Evolutionary conservation across 139 green algal genomes (phyloP).

Genomic region (Astrephomene gubernaculifera): DNA sequence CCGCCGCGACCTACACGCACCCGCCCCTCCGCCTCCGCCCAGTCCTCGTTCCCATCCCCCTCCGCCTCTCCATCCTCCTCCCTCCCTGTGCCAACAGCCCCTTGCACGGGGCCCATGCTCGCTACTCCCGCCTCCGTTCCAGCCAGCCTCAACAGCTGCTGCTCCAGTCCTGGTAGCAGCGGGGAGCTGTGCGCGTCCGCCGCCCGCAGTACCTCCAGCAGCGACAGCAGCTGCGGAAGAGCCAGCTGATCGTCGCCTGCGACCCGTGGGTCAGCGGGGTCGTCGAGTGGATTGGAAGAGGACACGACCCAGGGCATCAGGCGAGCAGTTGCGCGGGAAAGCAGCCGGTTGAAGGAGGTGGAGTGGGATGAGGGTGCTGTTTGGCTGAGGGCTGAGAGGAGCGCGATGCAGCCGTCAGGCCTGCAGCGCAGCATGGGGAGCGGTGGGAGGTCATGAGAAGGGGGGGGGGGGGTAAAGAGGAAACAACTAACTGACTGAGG

Average conservation of each 20-base stretch:
- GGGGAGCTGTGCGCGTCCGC: background rate
- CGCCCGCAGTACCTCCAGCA: background rate
- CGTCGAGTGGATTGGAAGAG: too few relatives aligned
- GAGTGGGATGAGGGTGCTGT: background rate
- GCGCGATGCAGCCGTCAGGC: slow-evolving; percentile 17
- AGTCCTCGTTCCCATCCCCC: background rate
- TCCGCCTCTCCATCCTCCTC: background rate
- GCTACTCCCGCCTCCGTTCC: too few relatives aligned
- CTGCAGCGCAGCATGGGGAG: too few relatives aligned
- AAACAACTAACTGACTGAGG: too few relatives aligned
- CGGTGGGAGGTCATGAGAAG: too few relatives aligned
- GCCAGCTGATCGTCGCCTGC: slow-evolving; percentile 13
- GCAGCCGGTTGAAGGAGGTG: too few relatives aligned
- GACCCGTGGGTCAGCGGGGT: too few relatives aligned
- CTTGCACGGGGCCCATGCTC: too few relatives aligned
- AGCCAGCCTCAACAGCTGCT: background rate
- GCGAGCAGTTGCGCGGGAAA: too few relatives aligned
- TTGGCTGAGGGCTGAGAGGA: background rate
- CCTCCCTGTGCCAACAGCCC: too few relatives aligned
- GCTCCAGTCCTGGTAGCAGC: slow-evolving; percentile 8
- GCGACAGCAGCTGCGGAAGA: background rate
- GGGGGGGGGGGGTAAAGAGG: too few relatives aligned
- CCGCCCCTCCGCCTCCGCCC: background rate
- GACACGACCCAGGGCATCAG: too few relatives aligned
- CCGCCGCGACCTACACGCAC: background rate